Conservation (phyloP, 2,329 filamentous ascomycete species). For the Penicillium fuscoglaucum region DNA sequence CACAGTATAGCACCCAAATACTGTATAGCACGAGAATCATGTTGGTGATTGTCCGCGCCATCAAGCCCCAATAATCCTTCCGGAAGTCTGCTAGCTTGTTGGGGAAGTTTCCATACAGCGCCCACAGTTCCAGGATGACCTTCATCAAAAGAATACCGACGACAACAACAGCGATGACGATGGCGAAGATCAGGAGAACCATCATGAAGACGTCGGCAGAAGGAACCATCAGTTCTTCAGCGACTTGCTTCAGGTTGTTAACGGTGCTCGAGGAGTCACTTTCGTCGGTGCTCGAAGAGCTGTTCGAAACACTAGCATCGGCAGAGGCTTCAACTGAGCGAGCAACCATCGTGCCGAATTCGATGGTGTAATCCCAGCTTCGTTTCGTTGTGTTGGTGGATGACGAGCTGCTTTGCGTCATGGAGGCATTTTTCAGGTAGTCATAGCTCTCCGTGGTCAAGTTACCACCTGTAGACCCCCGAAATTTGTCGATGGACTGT, state of each 20-base stretch:
- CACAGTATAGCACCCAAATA: slow-evolving; percentile 91
- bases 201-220: slow-evolving; percentile 96
- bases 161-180: slow-evolving; percentile 78
- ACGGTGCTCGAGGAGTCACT: slow-evolving; percentile 55
- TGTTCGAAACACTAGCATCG: slow-evolving; percentile 39
- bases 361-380: slow-evolving; percentile 49
- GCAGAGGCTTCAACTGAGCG: slow-evolving; percentile 51
- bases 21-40: slow-evolving; percentile 91
- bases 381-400: slow-evolving; percentile 56
- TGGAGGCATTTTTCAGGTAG: slow-evolving; percentile 63
- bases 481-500: slow-evolving; percentile 78
- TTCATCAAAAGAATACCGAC: slow-evolving; percentile 88
- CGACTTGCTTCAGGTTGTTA: slow-evolving; percentile 75
- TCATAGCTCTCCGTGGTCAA: slow-evolving; percentile 75
- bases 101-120: slow-evolving; percentile 84
- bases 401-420: slow-evolving; percentile 63
- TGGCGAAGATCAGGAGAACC: slow-evolving; percentile 81
- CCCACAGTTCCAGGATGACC: slow-evolving; percentile 86
- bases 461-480: slow-evolving; percentile 78
- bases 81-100: slow-evolving; percentile 78
- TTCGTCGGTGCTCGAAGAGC: slow-evolving; percentile 27
- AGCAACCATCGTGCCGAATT: slow-evolving; percentile 50
- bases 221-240: slow-evolving; percentile 81
- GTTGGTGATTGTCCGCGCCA: slow-evolving; percentile 84
- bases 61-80: slow-evolving; percentile 92